phyloP scores from a whole-genome alignment of 2,329 filamentous ascomycete species.

The Seiridium cupressi region DNA sequence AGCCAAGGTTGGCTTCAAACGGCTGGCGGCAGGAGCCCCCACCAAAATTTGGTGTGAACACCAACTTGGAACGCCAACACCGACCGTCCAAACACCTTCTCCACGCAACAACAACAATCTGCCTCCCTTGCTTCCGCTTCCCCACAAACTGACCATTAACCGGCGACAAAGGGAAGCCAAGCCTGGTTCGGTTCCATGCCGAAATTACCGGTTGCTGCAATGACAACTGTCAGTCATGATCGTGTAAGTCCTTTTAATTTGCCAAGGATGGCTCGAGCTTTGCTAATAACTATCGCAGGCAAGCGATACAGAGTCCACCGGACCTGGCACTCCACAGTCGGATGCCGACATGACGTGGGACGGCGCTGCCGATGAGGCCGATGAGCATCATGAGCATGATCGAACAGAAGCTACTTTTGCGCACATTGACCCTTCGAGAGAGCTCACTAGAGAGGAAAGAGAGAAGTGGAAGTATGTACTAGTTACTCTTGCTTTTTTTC shows the following conservation, averaged over 20 bases:
- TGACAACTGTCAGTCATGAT: neutral
- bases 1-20: neutral
- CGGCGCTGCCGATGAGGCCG: neutral
- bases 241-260: neutral
- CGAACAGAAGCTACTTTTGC: slow-evolving; percentile 1
- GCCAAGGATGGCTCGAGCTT: neutral
- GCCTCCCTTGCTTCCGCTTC: too few species aligned
- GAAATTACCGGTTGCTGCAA: too few species aligned
- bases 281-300: neutral
- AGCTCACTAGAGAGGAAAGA: neutral
- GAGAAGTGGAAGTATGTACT: slow-evolving; percentile 2
- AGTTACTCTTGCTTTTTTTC: too few species aligned
- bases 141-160: too few species aligned
- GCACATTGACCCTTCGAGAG: neutral
- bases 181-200: too few species aligned
- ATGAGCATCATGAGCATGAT: neutral
- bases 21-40: neutral
- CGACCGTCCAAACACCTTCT: neutral
- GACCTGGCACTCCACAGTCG: neutral
- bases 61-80: neutral
- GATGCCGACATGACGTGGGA: neutral
- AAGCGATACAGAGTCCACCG: neutral
- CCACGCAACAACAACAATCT: too few species aligned
- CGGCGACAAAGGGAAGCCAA: too few species aligned
- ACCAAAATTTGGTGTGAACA: neutral